These are phyloP conservation scores for Hericium rajendrae DNA, from an alignment of 768 basidiomycete species.

Conservation along the genomic window DNA sequence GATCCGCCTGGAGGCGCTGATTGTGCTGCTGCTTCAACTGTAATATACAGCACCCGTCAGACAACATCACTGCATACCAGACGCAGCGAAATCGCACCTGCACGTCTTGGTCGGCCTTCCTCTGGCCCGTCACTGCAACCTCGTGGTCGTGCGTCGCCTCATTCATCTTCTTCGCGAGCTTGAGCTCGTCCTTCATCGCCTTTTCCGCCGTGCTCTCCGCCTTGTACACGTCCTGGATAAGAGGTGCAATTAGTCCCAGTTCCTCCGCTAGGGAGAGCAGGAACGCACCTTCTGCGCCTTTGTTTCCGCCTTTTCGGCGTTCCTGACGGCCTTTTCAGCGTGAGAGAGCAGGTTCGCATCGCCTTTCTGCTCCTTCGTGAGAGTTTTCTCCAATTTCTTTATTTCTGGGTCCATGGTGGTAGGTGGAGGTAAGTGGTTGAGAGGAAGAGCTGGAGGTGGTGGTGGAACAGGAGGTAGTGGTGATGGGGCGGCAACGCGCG, in stretches of 20 bases:
- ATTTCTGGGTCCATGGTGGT: slow-evolving; percentile 15
- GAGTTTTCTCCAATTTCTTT: slow-evolving; percentile 34
- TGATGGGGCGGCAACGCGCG: background rate
- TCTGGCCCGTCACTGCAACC: slow-evolving; percentile 31
- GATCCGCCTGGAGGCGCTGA: slow-evolving; percentile 16
- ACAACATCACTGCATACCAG: no score
- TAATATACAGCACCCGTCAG: no score
- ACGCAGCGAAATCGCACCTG: slow-evolving; percentile 22
- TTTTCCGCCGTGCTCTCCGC: slow-evolving; percentile 38
- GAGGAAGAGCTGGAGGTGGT: background rate
- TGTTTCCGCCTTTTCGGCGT: slow-evolving; percentile 43
- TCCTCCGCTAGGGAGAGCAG: background rate
- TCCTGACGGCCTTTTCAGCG: slow-evolving; percentile 34
- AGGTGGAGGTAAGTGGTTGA: background rate
- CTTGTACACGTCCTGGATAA: slow-evolving; percentile 32
- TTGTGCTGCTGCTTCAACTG: slow-evolving; percentile 22
- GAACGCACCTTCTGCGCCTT: slow-evolving; percentile 39
- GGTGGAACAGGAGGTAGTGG: background rate
- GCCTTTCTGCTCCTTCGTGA: slow-evolving; percentile 40
- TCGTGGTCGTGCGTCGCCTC: slow-evolving; percentile 47
- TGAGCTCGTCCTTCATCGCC: slow-evolving; percentile 41
- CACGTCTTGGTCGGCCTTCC: slow-evolving; percentile 33
- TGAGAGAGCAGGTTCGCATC: slow-evolving; percentile 22
- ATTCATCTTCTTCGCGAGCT: slow-evolving; percentile 38
- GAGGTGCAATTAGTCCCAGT: background rate